Evolutionary conservation across 306 rosid species (phyloP).

Genomic region (Sicyos edulis): DNA sequence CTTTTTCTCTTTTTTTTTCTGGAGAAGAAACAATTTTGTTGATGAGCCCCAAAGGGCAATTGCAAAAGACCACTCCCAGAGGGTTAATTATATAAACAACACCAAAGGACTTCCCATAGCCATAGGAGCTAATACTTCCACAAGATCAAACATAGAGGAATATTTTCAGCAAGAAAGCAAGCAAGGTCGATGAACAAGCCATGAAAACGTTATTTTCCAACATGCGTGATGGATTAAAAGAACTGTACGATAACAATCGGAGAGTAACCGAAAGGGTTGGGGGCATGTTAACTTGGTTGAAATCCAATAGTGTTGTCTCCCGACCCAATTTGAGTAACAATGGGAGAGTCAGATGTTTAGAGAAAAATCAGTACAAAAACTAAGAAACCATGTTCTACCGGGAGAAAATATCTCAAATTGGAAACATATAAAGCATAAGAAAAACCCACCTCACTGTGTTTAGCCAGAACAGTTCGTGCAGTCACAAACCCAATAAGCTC

Average conservation of each 20-base stretch:
- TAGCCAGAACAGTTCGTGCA: constrained; percentile 53
- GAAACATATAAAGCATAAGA: background rate
- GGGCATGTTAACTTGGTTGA: too few relatives aligned
- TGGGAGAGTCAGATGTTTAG: background rate
- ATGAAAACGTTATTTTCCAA: background rate
- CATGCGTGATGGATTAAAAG: background rate
- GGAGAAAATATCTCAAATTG: background rate
- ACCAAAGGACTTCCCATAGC: too few relatives aligned
- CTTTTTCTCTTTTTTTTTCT: too few relatives aligned
- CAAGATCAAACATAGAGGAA: background rate
- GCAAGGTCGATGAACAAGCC: background rate
- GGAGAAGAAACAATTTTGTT: too few relatives aligned
- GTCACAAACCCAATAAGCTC: constrained; percentile 84
- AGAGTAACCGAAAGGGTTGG: too few relatives aligned
- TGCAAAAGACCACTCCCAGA: too few relatives aligned
- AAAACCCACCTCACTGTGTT: constrained; percentile 60
- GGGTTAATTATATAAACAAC: too few relatives aligned
- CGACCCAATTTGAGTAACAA: too few relatives aligned
- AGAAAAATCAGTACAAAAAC: background rate
- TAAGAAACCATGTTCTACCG: background rate
- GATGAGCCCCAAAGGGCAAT: too few relatives aligned
- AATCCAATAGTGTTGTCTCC: too few relatives aligned
- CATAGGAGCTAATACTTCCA: too few relatives aligned
- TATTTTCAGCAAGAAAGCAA: background rate
- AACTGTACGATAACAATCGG: background rate